phyloP scores from a whole-genome alignment of 2,329 filamentous ascomycete genomes.

The Colletotrichum somersetense region DNA sequence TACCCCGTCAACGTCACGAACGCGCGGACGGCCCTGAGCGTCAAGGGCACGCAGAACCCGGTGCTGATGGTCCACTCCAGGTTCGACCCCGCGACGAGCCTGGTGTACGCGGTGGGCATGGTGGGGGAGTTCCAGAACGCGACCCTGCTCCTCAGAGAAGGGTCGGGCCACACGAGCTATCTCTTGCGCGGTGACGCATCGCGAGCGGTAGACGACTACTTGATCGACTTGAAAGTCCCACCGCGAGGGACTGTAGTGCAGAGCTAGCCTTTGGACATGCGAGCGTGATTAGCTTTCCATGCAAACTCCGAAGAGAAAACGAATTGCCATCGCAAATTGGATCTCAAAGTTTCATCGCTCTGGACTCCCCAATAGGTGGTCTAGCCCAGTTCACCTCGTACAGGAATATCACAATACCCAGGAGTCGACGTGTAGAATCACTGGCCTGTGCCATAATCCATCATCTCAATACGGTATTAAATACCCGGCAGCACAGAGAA shows the following conservation, averaged over 20 bases:
- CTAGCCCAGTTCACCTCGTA: no score
- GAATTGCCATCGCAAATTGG: no score
- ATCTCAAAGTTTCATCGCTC: no score
- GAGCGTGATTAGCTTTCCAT: background rate
- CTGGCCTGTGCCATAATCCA: no score
- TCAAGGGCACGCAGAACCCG: constrained; percentile 27
- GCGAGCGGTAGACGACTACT: constrained; percentile 27
- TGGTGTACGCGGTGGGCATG: constrained; percentile 33
- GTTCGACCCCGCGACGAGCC: constrained; percentile 31
- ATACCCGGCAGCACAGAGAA: no score
- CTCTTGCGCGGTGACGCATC: constrained; percentile 23
- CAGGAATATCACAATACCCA: no score
- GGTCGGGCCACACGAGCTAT: constrained; percentile 36
- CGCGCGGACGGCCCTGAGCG: constrained; percentile 18
- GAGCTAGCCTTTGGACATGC: background rate
- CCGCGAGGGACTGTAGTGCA: constrained; percentile 22
- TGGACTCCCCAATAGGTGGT: no score
- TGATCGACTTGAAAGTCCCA: constrained; percentile 24
- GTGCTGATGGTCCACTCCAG: constrained; percentile 30
- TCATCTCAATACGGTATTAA: no score
- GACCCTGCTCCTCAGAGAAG: constrained; percentile 20
- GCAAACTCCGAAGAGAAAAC: no score
- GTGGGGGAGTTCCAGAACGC: constrained; percentile 32
- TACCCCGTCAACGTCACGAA: constrained; percentile 36
- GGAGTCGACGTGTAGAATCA: no score